Conservation (phyloP, 1,139 yeast species). For the Geotrichum klebahnii region DNA sequence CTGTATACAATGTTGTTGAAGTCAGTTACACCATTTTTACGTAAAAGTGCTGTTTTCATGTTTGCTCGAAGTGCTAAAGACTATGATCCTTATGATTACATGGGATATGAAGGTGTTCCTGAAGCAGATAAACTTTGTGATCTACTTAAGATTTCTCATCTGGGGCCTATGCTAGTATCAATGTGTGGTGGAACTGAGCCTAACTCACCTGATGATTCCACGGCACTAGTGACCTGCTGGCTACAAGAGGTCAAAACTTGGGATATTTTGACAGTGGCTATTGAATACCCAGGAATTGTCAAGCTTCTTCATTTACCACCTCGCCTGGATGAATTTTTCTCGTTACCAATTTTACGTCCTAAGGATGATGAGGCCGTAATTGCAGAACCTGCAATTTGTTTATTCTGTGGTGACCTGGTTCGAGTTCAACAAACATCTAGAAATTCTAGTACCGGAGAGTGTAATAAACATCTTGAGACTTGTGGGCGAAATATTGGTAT, state of each 20-base stretch:
- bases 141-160: constrained; percentile 51
- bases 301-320: constrained; percentile 58
- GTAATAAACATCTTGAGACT: constrained; percentile 39
- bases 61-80: constrained; percentile 55
- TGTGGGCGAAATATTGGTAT: constrained; percentile 70
- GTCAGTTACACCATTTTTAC: constrained; percentile 60
- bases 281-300: constrained; percentile 68
- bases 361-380: constrained; percentile 33
- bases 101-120: constrained; percentile 34
- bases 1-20: constrained; percentile 56
- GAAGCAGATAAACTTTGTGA: constrained; percentile 59
- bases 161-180: constrained; percentile 35
- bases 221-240: constrained; percentile 10
- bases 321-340: constrained; percentile 66
- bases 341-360: constrained; percentile 17
- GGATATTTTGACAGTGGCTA: constrained; percentile 3
- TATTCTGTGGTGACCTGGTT: constrained; percentile 71
- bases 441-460: constrained; percentile 42
- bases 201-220: constrained; percentile 5
- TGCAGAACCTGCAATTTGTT: constrained; percentile 80
- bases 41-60: constrained; percentile 61
- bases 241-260: constrained; percentile 8
- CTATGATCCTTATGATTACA: constrained; percentile 41
- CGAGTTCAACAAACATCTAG: constrained; percentile 59
- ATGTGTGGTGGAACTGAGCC: constrained; percentile 20